Percentiles rank a stretch among this genome's conserved stretches.
These are phyloP conservation scores for Colletotrichum simmondsii DNA, from an alignment of 2,329 filamentous ascomycete genomes.

Conservation along the genomic window DNA sequence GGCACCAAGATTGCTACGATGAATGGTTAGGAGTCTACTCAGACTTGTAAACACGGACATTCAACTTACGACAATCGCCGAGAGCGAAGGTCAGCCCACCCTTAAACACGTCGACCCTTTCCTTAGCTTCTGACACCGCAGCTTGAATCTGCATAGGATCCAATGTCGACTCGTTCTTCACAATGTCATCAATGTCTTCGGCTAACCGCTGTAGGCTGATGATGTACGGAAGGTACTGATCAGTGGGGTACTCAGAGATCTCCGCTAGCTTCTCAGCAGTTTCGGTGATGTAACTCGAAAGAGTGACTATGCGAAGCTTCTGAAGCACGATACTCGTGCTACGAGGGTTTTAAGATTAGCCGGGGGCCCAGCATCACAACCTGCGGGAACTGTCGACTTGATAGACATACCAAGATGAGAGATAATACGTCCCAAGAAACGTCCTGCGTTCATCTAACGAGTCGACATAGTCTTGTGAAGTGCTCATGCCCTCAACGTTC, in stretches of 20 bases:
- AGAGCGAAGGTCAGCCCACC: slow-evolving; percentile 40
- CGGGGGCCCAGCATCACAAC: not conserved
- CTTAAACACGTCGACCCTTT: slow-evolving; percentile 36
- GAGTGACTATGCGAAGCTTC: slow-evolving; percentile 43
- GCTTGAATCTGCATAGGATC: slow-evolving; percentile 30
- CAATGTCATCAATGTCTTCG: slow-evolving; percentile 43
- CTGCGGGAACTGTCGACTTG: too few relatives aligned
- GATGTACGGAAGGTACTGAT: slow-evolving; percentile 43
- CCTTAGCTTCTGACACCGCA: slow-evolving; percentile 23
- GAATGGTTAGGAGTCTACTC: not conserved
- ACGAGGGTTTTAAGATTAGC: not conserved
- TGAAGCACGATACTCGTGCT: slow-evolving; percentile 44
- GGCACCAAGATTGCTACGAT: slow-evolving; percentile 39
- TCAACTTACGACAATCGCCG: slow-evolving; percentile 43
- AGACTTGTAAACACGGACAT: fast-evolving
- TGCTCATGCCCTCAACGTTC: slow-evolving; percentile 37
- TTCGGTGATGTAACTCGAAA: slow-evolving; percentile 41
- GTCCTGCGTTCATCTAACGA: slow-evolving; percentile 43
- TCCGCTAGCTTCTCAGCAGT: slow-evolving; percentile 38
- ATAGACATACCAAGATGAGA: slow-evolving; percentile 42
- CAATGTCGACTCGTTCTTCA: slow-evolving; percentile 31
- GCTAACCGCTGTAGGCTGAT: slow-evolving; percentile 43
- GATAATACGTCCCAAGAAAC: slow-evolving; percentile 44
- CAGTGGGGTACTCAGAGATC: slow-evolving; percentile 33
- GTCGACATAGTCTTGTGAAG: not conserved